A percentile compares a stretch with the other conserved stretches of the same genome.
These are phyloP conservation scores for Agrocybe chaxingu DNA, from an alignment of 768 basidiomycete species.

Conservation along the genomic window DNA sequence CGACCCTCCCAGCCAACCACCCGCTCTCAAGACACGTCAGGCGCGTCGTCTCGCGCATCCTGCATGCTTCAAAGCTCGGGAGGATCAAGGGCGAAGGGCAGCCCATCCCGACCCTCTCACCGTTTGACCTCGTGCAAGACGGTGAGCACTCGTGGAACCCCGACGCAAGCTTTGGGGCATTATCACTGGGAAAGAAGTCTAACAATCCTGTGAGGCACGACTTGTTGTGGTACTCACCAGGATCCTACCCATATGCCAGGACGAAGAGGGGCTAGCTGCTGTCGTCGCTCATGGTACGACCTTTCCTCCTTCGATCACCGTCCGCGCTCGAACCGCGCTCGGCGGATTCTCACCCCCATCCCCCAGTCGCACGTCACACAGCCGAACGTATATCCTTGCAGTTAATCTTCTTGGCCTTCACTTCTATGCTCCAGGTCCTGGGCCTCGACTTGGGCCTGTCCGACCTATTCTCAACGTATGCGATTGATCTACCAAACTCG, in stretches of 20 bases:
- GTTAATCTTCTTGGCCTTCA: conserved; percentile 37
- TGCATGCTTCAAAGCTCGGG: conserved; percentile 73
- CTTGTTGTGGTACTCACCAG: conserved; percentile 87
- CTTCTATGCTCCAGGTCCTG: conserved; percentile 40
- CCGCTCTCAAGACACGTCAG: conserved; percentile 66
- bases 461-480: conserved; percentile 39
- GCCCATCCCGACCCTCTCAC: conserved; percentile 12
- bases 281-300: conserved; percentile 79
- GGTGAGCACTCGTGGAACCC: conserved; percentile 29
- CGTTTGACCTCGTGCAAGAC: conserved; percentile 18
- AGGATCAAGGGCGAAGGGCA: conserved; percentile 36
- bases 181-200: neutral
- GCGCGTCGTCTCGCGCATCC: conserved; percentile 62
- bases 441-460: conserved; percentile 59
- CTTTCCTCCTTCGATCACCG: neutral
- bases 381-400: conserved; percentile 56
- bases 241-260: conserved; percentile 71
- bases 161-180: conserved; percentile 24
- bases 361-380: conserved; percentile 35
- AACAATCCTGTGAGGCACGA: conserved; percentile 34
- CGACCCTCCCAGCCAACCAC: conserved; percentile 65
- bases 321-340: neutral
- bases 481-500: conserved; percentile 80
- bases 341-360: neutral
- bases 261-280: conserved; percentile 81